Percentiles rank a stretch among this genome's conserved stretches.
phyloP scores from a whole-genome alignment of 2,329 filamentous ascomycete genomes.

The Arthroderma sp. region DNA sequence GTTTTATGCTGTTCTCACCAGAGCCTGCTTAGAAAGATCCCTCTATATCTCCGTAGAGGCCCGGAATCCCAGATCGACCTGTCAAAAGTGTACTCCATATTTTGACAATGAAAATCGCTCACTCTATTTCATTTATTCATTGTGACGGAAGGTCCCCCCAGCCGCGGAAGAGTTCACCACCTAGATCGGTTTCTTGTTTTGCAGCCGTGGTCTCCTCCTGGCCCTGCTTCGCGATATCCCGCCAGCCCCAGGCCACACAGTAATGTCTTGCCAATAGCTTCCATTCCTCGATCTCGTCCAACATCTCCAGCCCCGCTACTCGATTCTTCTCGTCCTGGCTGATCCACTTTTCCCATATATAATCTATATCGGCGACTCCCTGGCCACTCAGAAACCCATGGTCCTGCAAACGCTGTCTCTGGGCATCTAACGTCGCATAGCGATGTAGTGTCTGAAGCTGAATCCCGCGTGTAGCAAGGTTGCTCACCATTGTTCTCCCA shows the following conservation, averaged over 20 bases:
- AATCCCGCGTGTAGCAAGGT: constrained; percentile 71
- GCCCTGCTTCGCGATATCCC: constrained; percentile 35
- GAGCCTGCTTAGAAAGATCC: no score
- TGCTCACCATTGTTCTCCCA: constrained; percentile 81
- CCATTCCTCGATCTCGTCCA: constrained; percentile 96
- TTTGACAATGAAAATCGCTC: neutral
- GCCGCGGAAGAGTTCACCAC: constrained; percentile 21
- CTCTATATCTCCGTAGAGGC: neutral
- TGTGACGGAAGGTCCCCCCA: constrained; percentile 29
- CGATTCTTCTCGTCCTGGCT: constrained; percentile 58
- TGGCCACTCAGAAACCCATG: constrained; percentile 53
- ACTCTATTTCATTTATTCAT: constrained; percentile 6
- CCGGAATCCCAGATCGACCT: neutral
- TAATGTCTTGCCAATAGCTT: constrained; percentile 78
- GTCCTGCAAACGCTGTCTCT: constrained; percentile 52
- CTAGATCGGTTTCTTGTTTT: constrained; percentile 26
- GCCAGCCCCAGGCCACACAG: constrained; percentile 79
- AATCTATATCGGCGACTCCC: constrained; percentile 48
- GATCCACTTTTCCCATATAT: constrained; percentile 72
- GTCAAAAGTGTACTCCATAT: neutral
- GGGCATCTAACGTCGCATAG: constrained; percentile 57
- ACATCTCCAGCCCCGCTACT: constrained; percentile 66
- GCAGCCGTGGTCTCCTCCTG: neutral
- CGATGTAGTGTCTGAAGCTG: constrained; percentile 67
- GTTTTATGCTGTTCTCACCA: no score